These are phyloP conservation scores for Acer saccharum DNA, from an alignment of 345 rosid genomes.

Conservation along the genomic window DNA sequence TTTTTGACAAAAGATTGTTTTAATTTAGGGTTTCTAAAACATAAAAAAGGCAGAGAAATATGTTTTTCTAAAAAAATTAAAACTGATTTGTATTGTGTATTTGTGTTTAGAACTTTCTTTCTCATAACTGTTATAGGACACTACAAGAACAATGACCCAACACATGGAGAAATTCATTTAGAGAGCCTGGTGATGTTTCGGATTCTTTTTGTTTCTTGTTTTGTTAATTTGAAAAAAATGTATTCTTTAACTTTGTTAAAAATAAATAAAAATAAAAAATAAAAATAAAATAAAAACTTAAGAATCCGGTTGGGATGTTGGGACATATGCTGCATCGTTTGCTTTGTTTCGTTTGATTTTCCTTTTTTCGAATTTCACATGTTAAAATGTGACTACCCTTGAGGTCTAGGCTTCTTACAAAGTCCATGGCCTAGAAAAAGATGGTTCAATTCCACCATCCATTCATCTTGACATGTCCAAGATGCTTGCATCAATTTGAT, in stretches of 20 bases:
- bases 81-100: too few relatives aligned
- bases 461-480: slow-evolving; percentile 1
- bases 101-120: too few relatives aligned
- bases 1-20: too few relatives aligned
- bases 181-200: not conserved
- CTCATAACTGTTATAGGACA: too few relatives aligned
- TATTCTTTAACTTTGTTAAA: too few relatives aligned
- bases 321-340: not conserved
- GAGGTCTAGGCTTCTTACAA: not conserved
- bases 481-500: slow-evolving; percentile 11
- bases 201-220: not conserved
- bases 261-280: too few relatives aligned
- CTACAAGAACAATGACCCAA: not conserved
- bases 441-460: slow-evolving; percentile 9
- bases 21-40: too few relatives aligned
- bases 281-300: too few relatives aligned
- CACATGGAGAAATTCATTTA: too few relatives aligned
- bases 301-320: not conserved
- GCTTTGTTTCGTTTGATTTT: not conserved
- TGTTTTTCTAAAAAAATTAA: too few relatives aligned
- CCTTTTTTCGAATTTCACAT: not conserved
- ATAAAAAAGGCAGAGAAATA: too few relatives aligned
- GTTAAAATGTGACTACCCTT: not conserved
- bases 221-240: not conserved
- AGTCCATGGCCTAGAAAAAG: not conserved